Evolutionary conservation across 805 yeast genomes (phyloP).

Genomic region (Schizosaccharomyces pombe): ASM294v3 CU329670.1:1662001-1662500

Average conservation of each 20-base stretch:
- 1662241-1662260: not conserved
- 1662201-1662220: not conserved
- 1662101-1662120: not conserved
- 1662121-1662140: conserved; percentile 20
- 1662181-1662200: not conserved
- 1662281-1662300: not conserved
- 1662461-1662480: not conserved
- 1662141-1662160: conserved; percentile 7
- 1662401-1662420: not conserved
- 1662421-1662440: not conserved
- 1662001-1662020: no score
- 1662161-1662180: not conserved
- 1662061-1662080: no score
- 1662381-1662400: not conserved
- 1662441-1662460: not conserved
- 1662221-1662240: not conserved
- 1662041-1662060: no score
- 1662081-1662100: no score
- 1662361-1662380: not conserved
- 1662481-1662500: not conserved
- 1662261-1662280: not conserved
- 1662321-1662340: not conserved
- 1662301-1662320: not conserved
- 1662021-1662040: no score
- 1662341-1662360: not conserved